Conservation (phyloP, 345 rosid species). For the Crucihimalaya himalaica region DNA sequence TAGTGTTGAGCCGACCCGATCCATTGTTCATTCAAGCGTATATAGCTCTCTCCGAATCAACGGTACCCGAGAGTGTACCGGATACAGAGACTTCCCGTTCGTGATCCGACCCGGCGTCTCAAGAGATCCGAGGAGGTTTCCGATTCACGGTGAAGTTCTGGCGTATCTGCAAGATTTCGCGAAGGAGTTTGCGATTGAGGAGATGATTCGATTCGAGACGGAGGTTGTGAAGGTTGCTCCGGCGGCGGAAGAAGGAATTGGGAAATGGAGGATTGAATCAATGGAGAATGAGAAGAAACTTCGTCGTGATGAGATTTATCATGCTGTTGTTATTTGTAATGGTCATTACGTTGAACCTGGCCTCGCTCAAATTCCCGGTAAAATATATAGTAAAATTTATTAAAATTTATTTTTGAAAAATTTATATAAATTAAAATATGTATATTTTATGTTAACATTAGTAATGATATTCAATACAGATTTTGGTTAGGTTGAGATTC, state of each 20-base stretch:
- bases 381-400: too few species aligned
- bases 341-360: constrained; percentile 77
- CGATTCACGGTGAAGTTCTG: constrained; percentile 74
- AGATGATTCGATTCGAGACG: constrained; percentile 63
- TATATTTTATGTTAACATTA: too few species aligned
- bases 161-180: constrained; percentile 62
- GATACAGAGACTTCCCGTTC: too few species aligned
- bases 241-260: constrained; percentile 29
- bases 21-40: too few species aligned
- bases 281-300: constrained; percentile 32
- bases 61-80: too few species aligned
- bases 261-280: constrained; percentile 63
- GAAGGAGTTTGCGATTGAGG: constrained; percentile 58
- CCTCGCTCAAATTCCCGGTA: constrained; percentile 56
- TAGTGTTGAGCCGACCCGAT: too few species aligned
- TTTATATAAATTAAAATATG: too few species aligned
- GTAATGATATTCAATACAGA: too few species aligned
- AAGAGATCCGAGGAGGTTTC: constrained; percentile 78
- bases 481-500: too few species aligned
- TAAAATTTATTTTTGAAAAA: too few species aligned
- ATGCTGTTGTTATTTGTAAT: constrained; percentile 75
- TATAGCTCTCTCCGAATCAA: too few species aligned
- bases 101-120: too few species aligned
- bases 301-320: constrained; percentile 49
- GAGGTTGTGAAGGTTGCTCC: constrained; percentile 54